Evolutionary conservation across 75 land plant genomes (phyloP), one percentile per base, ranked within the genome.

Genomic region (Pinus albicaulis): DNA sequence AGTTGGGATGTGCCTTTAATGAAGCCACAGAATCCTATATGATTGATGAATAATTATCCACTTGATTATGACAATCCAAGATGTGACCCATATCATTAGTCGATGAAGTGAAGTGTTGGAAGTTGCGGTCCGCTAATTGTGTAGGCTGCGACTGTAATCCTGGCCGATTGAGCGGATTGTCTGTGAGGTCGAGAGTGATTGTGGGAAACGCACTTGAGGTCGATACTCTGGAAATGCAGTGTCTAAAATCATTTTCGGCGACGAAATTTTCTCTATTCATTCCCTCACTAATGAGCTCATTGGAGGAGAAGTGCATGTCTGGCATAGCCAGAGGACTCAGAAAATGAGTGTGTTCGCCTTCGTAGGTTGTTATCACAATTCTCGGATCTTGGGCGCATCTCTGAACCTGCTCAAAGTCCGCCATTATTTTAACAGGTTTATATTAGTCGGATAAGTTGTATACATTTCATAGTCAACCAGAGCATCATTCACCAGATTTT

Each of bases 1-100:
- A 82, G 22, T 72, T 72, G 5, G 83, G 83, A 72, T 82, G 58
- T 60, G 82, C 44, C 1, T 74, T 79, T 19, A 72, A 56, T 38
- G 76, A 81, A 5, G 76, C 83, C 31, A 64, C 73, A 22, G 73
- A 73, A 44, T 55, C 58, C 19, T 48, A 12, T 11, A 48, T 48
- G 53, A 48, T 48, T 48, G 53, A 48, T 48, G 53, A 48, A 48
- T 48, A 48, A 10, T 48, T 8, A 48, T 48, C 53, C 53, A 48
- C 0, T 48, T 10, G 53, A 48, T 48, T 10, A 48, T 48, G 53
- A 48, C 10, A 48, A 48, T 48, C 53, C 53, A 48, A 48, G 8
- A 11, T 10, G 10, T 44, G 48, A 44, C 48, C 48, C 48, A 48
- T 48, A 48, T 0, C 11, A 11, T 48, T 10, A 48, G 12, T 10